Base-by-base conservation (phyloP, 768 basidiomycete genomes). In the Pleurotus tuoliensis region DNA sequence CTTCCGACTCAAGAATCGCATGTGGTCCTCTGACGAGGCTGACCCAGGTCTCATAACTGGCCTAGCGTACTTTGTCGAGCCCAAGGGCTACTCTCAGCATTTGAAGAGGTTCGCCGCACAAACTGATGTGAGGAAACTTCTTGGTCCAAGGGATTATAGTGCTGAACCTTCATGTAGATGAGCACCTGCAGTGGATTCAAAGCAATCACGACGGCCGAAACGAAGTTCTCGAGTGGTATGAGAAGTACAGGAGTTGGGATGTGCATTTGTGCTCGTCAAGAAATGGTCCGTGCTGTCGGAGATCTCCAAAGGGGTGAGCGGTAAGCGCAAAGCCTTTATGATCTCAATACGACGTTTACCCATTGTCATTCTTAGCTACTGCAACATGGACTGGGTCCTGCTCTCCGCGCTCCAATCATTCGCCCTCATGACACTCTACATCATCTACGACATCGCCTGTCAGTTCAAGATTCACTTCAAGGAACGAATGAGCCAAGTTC, bases 321-420 rank as follows among this genome's bases (percentile, higher is more conserved):
- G 49, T 39, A 24, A 27, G 49, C 37, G n/a, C 37, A 12, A 18
- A 12, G 15, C 27, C 37, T n/a, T 12, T 16, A 34, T 11, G 12
- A 16, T n/a, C 38, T 51, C 25, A 27, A 27, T 27, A 27, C 27
- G 3, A 27, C 27, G 3, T 6, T 11, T 51, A 22, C 5, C 38
- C 25, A 3, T 51, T n/a, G 37, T n/a, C 13, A 11, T 34, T 51
- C 15, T 37, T 34, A 51, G 25, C 24, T 51, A 51, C 49, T 51
- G 30, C 18, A 51, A 51, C 37, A 51, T 51, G 49, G 49, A 51
- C 49, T 51, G 37, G 15, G 22, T 51, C 49, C 37, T 51, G 11
- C 49, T 51, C 22, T 51, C 49, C 11, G 49, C 49, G 16, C 11
- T 30, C 38, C 25, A 12, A 15, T 22, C 24, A 11, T 15, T 30